Conservation (phyloP, 257 asterid genomes). For the Linderniella brevidens region DNA sequence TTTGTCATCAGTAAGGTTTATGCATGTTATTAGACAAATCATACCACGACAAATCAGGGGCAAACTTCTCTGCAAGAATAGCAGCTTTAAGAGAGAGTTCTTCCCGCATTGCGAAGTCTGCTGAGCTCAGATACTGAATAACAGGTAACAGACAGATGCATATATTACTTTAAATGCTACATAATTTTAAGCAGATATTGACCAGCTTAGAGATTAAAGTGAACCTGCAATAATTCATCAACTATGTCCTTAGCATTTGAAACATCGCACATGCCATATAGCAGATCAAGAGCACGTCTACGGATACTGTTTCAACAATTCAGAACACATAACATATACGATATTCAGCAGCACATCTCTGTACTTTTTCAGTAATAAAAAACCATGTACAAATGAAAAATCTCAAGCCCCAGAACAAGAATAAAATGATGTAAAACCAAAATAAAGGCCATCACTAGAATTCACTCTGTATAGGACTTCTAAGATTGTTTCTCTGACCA, state of each 20-base stretch:
- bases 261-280: constrained; percentile 83
- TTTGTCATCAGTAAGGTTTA: neutral
- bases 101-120: constrained; percentile 36
- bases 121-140: constrained; percentile 45
- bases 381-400: neutral
- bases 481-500: too few relatives aligned
- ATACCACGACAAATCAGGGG: constrained; percentile 80
- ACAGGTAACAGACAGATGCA: too few relatives aligned
- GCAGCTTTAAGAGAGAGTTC: constrained; percentile 58
- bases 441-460: too few relatives aligned
- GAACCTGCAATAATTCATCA: constrained; percentile 71
- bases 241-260: constrained; percentile 83
- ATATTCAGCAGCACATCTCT: too few relatives aligned
- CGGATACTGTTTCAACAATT: constrained; percentile 36
- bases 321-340: neutral
- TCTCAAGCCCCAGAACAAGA: neutral
- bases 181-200: too few relatives aligned
- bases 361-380: too few relatives aligned
- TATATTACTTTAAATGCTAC: too few relatives aligned
- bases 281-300: constrained; percentile 78
- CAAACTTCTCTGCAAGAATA: constrained; percentile 73
- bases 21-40: too few relatives aligned
- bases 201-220: neutral
- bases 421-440: neutral
- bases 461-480: too few relatives aligned